Evolutionary conservation across 148 eudicot species (phyloP).

Genomic region (Rhododendron simsii): DNA sequence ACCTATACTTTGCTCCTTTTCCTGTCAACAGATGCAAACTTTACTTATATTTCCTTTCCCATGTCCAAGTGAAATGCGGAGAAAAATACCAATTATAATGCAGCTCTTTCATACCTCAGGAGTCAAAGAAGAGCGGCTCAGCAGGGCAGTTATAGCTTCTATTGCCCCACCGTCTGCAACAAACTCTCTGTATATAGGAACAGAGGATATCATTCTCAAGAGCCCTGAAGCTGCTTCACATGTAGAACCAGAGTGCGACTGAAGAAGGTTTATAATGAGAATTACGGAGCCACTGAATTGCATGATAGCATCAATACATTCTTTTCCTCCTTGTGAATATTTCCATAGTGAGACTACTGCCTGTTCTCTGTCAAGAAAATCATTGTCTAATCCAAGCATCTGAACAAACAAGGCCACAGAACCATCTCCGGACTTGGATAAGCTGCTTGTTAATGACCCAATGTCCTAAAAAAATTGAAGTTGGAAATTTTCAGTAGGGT

Average conservation of each 20-base stretch:
- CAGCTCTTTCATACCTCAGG: slow-evolving; percentile 44
- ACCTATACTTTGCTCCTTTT: slow-evolving; percentile 77
- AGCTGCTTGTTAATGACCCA: slow-evolving; percentile 27
- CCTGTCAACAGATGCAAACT: slow-evolving; percentile 43
- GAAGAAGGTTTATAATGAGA: slow-evolving; percentile 66
- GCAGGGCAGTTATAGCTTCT: slow-evolving; percentile 68
- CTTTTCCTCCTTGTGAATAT: slow-evolving; percentile 73
- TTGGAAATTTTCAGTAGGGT: not conserved
- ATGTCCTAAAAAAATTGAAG: slow-evolving; percentile 33
- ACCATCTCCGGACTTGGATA: slow-evolving; percentile 45
- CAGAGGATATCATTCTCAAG: slow-evolving; percentile 63
- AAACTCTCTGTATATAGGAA: slow-evolving; percentile 57
- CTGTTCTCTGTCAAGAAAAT: slow-evolving; percentile 72
- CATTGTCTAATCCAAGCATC: slow-evolving; percentile 87
- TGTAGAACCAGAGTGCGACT: slow-evolving; percentile 57
- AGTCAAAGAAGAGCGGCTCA: slow-evolving; percentile 57
- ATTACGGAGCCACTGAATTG: slow-evolving; percentile 54
- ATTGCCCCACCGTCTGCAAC: slow-evolving; percentile 80
- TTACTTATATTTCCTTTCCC: slow-evolving; percentile 12
- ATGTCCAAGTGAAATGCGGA: not conserved
- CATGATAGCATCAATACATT: slow-evolving; percentile 59
- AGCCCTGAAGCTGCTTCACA: slow-evolving; percentile 89
- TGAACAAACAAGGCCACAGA: slow-evolving; percentile 69
- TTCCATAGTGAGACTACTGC: slow-evolving; percentile 77
- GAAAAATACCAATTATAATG: slow-evolving; percentile 1